phyloP scores from a whole-genome alignment of 2,329 filamentous ascomycete species.

The Clarireedia paspali region DNA sequence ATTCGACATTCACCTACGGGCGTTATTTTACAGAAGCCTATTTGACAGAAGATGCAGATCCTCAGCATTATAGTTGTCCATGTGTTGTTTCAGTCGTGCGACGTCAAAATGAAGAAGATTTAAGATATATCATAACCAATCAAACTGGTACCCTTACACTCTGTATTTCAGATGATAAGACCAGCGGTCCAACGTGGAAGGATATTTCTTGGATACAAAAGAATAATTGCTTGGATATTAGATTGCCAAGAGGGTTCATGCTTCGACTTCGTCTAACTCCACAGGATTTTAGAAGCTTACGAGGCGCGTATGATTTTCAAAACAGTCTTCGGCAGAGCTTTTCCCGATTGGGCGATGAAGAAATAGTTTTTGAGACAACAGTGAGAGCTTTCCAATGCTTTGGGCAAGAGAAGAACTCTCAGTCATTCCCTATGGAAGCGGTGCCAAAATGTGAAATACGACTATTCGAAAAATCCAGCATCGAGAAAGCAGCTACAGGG shows the following conservation, averaged over 20 bases:
- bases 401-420: slow-evolving; percentile 60
- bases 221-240: slow-evolving; percentile 56
- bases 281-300: slow-evolving; percentile 70
- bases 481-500: slow-evolving; percentile 65
- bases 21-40: slow-evolving; percentile 68
- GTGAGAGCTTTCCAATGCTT: slow-evolving; percentile 75
- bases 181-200: slow-evolving; percentile 67
- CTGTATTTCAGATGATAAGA: slow-evolving; percentile 60
- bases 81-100: slow-evolving; percentile 72
- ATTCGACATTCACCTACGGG: slow-evolving; percentile 69
- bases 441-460: slow-evolving; percentile 64
- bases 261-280: slow-evolving; percentile 65
- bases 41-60: slow-evolving; percentile 64
- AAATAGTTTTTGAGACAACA: slow-evolving; percentile 58
- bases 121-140: slow-evolving; percentile 68
- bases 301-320: slow-evolving; percentile 80
- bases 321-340: slow-evolving; percentile 67
- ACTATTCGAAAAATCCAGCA: slow-evolving; percentile 64
- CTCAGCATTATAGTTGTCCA: slow-evolving; percentile 60
- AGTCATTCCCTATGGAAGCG: slow-evolving; percentile 68
- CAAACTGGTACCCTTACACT: slow-evolving; percentile 74
- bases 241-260: slow-evolving; percentile 67
- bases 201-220: slow-evolving; percentile 74
- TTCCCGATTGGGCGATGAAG: slow-evolving; percentile 61
- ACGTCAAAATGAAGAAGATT: slow-evolving; percentile 57